Base-by-base conservation (phyloP, 2,329 filamentous ascomycete species). In the Amesomyces nigricolor region DNA sequence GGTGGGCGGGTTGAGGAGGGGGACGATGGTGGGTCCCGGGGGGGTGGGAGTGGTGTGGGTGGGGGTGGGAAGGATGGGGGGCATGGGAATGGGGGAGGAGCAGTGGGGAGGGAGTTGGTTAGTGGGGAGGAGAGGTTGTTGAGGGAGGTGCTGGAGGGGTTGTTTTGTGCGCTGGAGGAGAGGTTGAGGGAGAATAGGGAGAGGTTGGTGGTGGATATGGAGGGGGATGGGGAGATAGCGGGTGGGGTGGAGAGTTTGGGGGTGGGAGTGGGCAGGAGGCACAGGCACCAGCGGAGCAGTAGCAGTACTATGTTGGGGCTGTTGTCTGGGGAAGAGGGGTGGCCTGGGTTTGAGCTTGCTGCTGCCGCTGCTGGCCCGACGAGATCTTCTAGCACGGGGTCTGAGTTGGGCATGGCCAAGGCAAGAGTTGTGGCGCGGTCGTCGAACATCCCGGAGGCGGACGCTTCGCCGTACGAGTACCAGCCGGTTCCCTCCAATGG, bases 1-100 rank as follows among this genome's bases (percentile, higher is more conserved):
- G 6, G 37, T 64, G 6, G 26, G 54, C 2, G 59, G 63, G 10
- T 42, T 62, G 46, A 57, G 56, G 17, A 19, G 22, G 22, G 22
- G 22, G 22, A 26, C 22, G 22, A 26, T 26, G 22, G 22, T 1
- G 22, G 22, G 22, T 26, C 22, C 22, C 6, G 22, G 22, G 22
- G 17, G 17, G 17, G 17, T 19, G 17, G 22, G 22, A 26, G 6
- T 26, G 22, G 22, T 26, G 22, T 26, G 22, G 22, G 22, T 26
- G 22, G 22, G 22, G 22, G 22, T 26, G 22, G 22, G 22, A 26
- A 26, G 22, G 22, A 26, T 26, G 22, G 22, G 22, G 49, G 54
- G 53, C 48, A 58, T 38, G n/a, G 30, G 39, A 13, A 14, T 32
- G 1, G 9, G 9, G 22, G 22, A 26, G 22, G 22, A 26, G 22